Percentiles rank a stretch among this genome's conserved stretches.
Evolutionary conservation across 495 filamentous ascomycete species (phyloP).

Genomic region (Penicillium manginii): DNA sequence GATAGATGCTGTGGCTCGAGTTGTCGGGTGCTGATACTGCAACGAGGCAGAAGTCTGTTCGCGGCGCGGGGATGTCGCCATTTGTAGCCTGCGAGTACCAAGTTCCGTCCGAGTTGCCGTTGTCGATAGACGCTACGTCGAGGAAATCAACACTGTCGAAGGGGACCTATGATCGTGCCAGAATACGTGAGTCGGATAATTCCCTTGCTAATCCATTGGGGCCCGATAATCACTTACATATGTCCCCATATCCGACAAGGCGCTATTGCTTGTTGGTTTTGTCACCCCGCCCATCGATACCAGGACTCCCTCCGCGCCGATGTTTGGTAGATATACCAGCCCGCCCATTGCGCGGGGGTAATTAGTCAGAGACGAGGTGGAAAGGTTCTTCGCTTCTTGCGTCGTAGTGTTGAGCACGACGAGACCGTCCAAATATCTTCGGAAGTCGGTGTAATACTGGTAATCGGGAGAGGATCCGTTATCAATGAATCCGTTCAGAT

Average conservation of each 20-base stretch:
- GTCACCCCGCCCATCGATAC: slow-evolving; percentile 43
- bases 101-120: slow-evolving; percentile 18
- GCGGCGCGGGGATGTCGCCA: slow-evolving; percentile 32
- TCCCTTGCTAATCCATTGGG: background rate
- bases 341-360: slow-evolving; percentile 32
- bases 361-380: slow-evolving; percentile 30
- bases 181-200: background rate
- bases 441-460: slow-evolving; percentile 14
- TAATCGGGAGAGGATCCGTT: slow-evolving; percentile 28
- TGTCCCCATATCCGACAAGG: slow-evolving; percentile 15
- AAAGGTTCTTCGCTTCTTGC: slow-evolving; percentile 39
- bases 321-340: slow-evolving; percentile 33
- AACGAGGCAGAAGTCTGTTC: slow-evolving; percentile 39
- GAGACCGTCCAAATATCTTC: slow-evolving; percentile 37
- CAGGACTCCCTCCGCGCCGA: slow-evolving; percentile 40
- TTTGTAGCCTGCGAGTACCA: slow-evolving; percentile 42
- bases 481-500: slow-evolving; percentile 46
- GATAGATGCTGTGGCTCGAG: slow-evolving; percentile 38
- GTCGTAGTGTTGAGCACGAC: slow-evolving; percentile 37
- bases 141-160: slow-evolving; percentile 39
- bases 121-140: slow-evolving; percentile 38
- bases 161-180: slow-evolving; percentile 16
- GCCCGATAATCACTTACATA: slow-evolving; percentile 17
- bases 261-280: slow-evolving; percentile 18
- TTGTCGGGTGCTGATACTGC: slow-evolving; percentile 33